phyloP scores from a whole-genome alignment of 257 asterid genomes.

The Nicotiana noctiflora region DNA sequence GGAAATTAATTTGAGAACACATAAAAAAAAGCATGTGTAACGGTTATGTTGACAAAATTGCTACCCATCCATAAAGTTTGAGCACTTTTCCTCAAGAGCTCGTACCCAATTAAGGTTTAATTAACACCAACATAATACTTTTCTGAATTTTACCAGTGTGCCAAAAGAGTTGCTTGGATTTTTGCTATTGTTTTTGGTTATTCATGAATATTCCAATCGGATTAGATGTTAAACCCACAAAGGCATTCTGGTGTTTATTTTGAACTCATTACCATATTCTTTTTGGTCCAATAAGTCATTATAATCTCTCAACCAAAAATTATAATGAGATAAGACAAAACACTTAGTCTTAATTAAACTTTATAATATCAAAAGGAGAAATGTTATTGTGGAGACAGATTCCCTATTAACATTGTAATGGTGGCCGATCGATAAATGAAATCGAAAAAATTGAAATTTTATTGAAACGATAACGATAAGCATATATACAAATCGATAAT shows the following conservation, averaged over 20 bases:
- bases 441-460: too few relatives aligned
- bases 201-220: neutral
- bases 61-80: neutral
- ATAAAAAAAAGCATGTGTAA: neutral
- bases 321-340: too few relatives aligned
- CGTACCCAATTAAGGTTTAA: neutral
- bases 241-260: neutral
- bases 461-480: too few relatives aligned
- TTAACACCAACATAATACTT: neutral
- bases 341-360: too few relatives aligned
- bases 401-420: too few relatives aligned
- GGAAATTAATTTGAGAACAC: neutral
- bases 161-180: neutral
- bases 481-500: too few relatives aligned
- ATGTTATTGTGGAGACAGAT: too few relatives aligned
- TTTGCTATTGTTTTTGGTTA: neutral
- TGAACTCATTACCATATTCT: neutral
- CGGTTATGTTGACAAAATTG: slow-evolving; percentile 8
- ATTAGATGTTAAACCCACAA: neutral
- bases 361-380: too few relatives aligned
- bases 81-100: neutral
- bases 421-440: too few relatives aligned
- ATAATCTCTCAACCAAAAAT: neutral
- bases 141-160: neutral
- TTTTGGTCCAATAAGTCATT: neutral